These are phyloP conservation scores for Ceratocystis cubensis DNA, from an alignment of 2,329 filamentous ascomycete genomes.

Conservation along the genomic window DNA sequence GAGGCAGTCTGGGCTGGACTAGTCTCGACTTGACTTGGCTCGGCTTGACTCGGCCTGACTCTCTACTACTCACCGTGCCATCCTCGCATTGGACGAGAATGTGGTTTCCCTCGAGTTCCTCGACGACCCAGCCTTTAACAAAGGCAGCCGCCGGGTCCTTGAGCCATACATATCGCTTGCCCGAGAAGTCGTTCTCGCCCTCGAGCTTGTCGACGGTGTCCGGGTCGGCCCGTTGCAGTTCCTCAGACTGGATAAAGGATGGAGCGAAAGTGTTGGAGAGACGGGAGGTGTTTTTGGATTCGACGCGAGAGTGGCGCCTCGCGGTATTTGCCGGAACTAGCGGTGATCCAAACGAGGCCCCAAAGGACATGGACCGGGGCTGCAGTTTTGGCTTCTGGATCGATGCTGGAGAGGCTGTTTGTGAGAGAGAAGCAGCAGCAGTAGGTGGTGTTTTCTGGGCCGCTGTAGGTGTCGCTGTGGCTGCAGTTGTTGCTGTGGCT, in stretches of 20 bases:
- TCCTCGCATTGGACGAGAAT: slow-evolving; percentile 88
- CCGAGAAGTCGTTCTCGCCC: slow-evolving; percentile 97
- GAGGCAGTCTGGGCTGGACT: too few relatives aligned
- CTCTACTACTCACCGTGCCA: slow-evolving; percentile 54
- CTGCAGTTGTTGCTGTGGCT: too few relatives aligned
- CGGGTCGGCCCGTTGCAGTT: slow-evolving; percentile 43
- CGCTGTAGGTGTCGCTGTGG: not conserved
- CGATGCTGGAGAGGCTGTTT: not conserved
- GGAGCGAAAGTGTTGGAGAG: slow-evolving; percentile 81
- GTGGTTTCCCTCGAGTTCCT: slow-evolving; percentile 57
- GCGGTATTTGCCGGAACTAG: slow-evolving; percentile 30
- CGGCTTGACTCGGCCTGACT: too few relatives aligned
- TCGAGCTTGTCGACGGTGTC: slow-evolving; percentile 63
- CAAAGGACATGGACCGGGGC: slow-evolving; percentile 18
- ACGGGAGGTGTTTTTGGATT: slow-evolving; percentile 53
- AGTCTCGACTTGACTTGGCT: too few relatives aligned
- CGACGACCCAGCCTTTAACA: slow-evolving; percentile 80
- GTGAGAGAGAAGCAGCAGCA: not conserved
- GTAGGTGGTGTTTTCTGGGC: not conserved
- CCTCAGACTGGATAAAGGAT: slow-evolving; percentile 85
- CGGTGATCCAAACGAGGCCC: slow-evolving; percentile 36
- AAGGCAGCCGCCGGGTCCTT: slow-evolving; percentile 79
- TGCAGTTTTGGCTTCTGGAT: slow-evolving; percentile 10
- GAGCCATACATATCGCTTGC: slow-evolving; percentile 96
- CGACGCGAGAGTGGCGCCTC: slow-evolving; percentile 35